Evolutionary conservation across 192 early-diverging fungal genomes (phyloP), one percentile per base, ranked within the genome.

Genomic region (Thamnidium elegans): DNA sequence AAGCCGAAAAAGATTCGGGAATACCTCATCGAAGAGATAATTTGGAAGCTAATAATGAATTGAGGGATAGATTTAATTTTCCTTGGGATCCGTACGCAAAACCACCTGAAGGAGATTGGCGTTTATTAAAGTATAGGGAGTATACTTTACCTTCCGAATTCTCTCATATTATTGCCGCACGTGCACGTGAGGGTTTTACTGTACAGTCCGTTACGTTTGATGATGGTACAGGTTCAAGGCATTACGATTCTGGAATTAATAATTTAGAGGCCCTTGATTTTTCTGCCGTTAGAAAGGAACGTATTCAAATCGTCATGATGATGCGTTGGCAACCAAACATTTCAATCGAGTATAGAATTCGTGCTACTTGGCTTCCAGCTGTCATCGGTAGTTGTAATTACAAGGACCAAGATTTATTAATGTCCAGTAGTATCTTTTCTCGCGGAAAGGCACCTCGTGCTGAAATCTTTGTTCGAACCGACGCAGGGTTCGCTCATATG

Each of bases 281-380:
- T 3, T 47, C 51, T 21, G 14, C 55, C 15, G 34, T 59, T 13
- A 58, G 47, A 19, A 70, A 70, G 32, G 69, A 71, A 47, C 63
- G 64, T 14, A 54, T 71, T 20, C 69, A 79, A 47, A 76, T 92
- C 36, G 82, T 75, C 21, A 79, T 92, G 81, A 80, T 86, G 34
- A 61, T 91, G 56, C 76, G 82, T 10, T 90, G 87, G 87, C 82
- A 87, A 46, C 87, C 89, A 11, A 89, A 90, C 63, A 79, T 92
- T 34, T 87, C 81, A 1, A 80, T 92, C 26, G 82, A 90, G 26
- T 92, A 92, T 72, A 76, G 80, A 62, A 85, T 90, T 51, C 84
- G 80, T 20, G 83, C 79, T 21, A 69, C 69, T 20, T 76, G 78
- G 58, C 55, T 70, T 3, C 73, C 73, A 17, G 20, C 58, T 19